Evolutionary conservation across 23 red algal genomes (phyloP).

Genomic region (Gracilariopsis chorda): DNA sequence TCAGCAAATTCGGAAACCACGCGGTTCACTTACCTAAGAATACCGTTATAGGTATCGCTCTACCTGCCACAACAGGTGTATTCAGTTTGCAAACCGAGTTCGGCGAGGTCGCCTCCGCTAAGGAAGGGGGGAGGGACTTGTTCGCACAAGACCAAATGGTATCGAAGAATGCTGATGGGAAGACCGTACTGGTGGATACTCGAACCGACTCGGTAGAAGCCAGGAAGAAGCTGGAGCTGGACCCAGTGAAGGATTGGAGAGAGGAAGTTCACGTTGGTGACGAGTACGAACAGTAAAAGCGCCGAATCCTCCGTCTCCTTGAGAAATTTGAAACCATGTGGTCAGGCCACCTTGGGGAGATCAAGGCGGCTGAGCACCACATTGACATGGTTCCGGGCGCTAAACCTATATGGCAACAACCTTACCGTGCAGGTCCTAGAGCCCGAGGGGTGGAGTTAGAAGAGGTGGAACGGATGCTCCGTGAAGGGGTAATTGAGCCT

Average conservation of each 20-base stretch:
- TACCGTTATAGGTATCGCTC: too few relatives aligned
- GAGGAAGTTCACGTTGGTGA: background rate
- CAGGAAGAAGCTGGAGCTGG: too few relatives aligned
- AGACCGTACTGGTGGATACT: background rate
- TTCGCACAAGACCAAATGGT: too few relatives aligned
- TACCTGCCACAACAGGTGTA: background rate
- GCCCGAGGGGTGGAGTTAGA: background rate
- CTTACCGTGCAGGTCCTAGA: constrained; percentile 1
- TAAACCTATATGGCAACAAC: background rate
- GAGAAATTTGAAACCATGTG: background rate
- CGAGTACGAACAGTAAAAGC: background rate
- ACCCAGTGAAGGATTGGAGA: background rate
- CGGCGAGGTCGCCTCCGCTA: too few relatives aligned
- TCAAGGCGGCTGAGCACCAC: background rate
- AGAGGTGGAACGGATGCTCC: background rate
- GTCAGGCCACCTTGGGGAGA: background rate
- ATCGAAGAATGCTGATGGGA: too few relatives aligned
- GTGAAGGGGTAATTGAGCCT: background rate
- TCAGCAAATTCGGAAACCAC: too few relatives aligned
- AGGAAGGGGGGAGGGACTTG: too few relatives aligned
- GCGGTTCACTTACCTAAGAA: too few relatives aligned
- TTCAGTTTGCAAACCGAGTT: too few relatives aligned
- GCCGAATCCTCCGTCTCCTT: background rate
- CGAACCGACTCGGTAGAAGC: too few relatives aligned
- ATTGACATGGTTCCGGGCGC: background rate